Percentiles rank a stretch among this genome's conserved stretches.
phyloP scores from a whole-genome alignment of 352 stramenopile species.

The Globisporangium rhizosaccharum region DNA sequence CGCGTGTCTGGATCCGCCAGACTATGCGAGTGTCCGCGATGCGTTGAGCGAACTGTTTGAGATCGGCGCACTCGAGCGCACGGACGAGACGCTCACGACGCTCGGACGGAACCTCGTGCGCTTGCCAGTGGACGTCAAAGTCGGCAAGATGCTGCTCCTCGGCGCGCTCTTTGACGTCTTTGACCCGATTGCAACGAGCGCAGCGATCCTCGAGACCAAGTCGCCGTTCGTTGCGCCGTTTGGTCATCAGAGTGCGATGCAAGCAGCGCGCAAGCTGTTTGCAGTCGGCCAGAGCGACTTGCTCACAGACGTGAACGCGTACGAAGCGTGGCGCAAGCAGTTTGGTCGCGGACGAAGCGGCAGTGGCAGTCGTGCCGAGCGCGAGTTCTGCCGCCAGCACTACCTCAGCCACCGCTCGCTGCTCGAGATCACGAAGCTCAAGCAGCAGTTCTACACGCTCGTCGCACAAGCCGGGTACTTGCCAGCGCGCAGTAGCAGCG shows the following conservation, averaged over 20 bases:
- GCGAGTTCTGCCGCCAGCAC: slow-evolving; percentile 62
- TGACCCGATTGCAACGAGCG: slow-evolving; percentile 60
- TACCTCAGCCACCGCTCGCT: slow-evolving; percentile 59
- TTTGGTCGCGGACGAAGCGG: slow-evolving; percentile 6
- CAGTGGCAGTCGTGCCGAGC: slow-evolving; percentile 26
- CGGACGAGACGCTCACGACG: slow-evolving; percentile 84
- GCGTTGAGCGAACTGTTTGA: slow-evolving; percentile 88
- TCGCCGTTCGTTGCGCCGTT: slow-evolving; percentile 81
- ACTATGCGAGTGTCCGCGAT: slow-evolving; percentile 81
- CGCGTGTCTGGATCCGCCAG: slow-evolving; percentile 90
- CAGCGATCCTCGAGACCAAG: slow-evolving; percentile 71
- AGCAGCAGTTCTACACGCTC: slow-evolving; percentile 65
- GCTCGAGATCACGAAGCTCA: slow-evolving; percentile 64
- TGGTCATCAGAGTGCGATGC: slow-evolving; percentile 63
- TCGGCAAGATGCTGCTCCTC: slow-evolving; percentile 97
- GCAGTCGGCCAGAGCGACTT: slow-evolving; percentile 57
- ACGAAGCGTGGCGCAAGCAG: slow-evolving; percentile 47
- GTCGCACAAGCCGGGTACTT: slow-evolving; percentile 70
- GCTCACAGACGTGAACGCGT: slow-evolving; percentile 75
- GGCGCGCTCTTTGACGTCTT: slow-evolving; percentile 91
- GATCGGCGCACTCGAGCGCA: slow-evolving; percentile 76
- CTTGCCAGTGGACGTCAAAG: slow-evolving; percentile 94
- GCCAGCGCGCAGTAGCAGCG: background rate
- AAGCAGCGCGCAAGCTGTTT: slow-evolving; percentile 54
- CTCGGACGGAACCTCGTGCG: slow-evolving; percentile 91